A percentile compares a stretch with the other conserved stretches of the same genome.
These are phyloP conservation scores for Chlamydomonas sp. DNA, from an alignment of 139 green algal genomes.

Conservation along the genomic window DNA sequence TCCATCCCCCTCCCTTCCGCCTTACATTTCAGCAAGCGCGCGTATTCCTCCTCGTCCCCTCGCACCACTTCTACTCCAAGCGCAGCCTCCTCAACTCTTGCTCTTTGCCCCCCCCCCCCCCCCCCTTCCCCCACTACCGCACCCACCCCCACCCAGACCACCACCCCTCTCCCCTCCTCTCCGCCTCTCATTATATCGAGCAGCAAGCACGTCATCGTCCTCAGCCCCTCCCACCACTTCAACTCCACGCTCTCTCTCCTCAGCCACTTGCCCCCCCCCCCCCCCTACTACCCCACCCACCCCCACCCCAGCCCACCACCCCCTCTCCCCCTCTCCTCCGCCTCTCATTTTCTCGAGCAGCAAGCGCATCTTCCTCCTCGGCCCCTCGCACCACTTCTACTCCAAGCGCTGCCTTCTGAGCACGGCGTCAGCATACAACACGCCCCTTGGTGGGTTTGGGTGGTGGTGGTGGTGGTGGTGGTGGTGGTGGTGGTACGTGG, in stretches of 20 bases:
- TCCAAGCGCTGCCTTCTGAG: conserved; percentile 69
- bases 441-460: conserved; percentile 65
- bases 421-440: conserved; percentile 51
- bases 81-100: conserved; percentile 62
- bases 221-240: not conserved
- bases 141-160: not conserved
- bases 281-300: not conserved
- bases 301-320: too few relatives aligned
- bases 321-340: too few relatives aligned
- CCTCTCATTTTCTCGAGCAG: too few relatives aligned
- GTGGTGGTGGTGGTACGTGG: too few relatives aligned
- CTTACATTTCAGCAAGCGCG: too few relatives aligned
- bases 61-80: conserved; percentile 77
- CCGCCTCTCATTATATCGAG: not conserved
- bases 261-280: not conserved
- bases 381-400: conserved; percentile 86
- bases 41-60: conserved; percentile 84
- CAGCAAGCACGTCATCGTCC: conserved; percentile 15
- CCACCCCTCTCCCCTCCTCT: not conserved
- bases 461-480: not conserved
- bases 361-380: conserved; percentile 83
- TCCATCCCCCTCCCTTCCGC: too few relatives aligned
- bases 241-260: not conserved
- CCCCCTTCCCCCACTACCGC: too few relatives aligned
- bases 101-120: not conserved